Percentiles rank a stretch among this genome's conserved stretches.
Evolutionary conservation across 2,329 filamentous ascomycete species (phyloP).

Genomic region (Epichloe gansuensis): DNA sequence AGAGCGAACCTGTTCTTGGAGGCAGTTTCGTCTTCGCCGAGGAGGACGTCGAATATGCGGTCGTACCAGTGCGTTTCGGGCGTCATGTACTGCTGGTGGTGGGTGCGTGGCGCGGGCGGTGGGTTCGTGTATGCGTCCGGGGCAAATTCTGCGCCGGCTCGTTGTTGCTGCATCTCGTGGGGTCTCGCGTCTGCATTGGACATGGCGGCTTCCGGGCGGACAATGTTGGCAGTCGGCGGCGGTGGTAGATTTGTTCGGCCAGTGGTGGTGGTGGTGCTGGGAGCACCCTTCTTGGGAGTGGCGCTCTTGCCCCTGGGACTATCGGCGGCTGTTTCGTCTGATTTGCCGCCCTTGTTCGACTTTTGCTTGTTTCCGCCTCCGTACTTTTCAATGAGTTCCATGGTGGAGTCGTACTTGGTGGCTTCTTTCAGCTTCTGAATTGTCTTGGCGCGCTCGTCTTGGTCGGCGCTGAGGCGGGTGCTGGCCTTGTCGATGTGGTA

Average conservation of each 20-base stretch:
- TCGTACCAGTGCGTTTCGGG: constrained; percentile 74
- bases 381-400: constrained; percentile 89
- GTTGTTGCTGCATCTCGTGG: neutral
- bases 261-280: neutral
- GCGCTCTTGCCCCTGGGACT: constrained; percentile 8
- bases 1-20: constrained; percentile 83
- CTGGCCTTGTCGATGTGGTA: constrained; percentile 64
- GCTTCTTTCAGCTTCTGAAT: constrained; percentile 91
- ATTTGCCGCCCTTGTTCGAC: constrained; percentile 5
- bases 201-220: constrained; percentile 21
- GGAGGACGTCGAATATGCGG: constrained; percentile 75
- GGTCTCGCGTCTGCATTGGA: neutral
- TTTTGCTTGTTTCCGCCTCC: constrained; percentile 46
- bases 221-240: constrained; percentile 52
- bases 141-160: constrained; percentile 48
- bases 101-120: constrained; percentile 6
- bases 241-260: constrained; percentile 37
- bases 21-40: constrained; percentile 89
- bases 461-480: constrained; percentile 56
- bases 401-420: constrained; percentile 91
- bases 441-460: constrained; percentile 68
- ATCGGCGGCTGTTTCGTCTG: constrained; percentile 4
- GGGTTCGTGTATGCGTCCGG: constrained; percentile 44
- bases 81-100: constrained; percentile 9
- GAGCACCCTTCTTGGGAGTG: constrained; percentile 6